These are phyloP conservation scores for Coprinopsis sp. DNA, from an alignment of 768 basidiomycete species.

Conservation along the genomic window DNA sequence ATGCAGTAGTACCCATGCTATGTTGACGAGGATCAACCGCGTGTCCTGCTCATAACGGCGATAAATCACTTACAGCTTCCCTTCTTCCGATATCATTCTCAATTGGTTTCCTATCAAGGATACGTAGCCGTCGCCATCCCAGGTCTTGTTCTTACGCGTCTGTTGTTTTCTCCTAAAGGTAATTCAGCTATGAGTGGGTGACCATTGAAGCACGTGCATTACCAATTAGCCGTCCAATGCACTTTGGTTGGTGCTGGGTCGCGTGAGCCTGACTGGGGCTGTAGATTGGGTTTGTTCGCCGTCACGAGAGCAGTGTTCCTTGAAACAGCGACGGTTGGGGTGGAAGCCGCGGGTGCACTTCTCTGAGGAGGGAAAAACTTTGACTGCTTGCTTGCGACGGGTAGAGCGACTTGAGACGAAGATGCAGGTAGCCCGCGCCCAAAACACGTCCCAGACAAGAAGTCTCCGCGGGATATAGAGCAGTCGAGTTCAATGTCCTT, in stretches of 20 bases:
- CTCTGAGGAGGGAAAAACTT: conserved; percentile 23
- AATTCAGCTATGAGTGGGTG: conserved; percentile 1
- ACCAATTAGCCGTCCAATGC: conserved; percentile 76
- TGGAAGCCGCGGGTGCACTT: neutral
- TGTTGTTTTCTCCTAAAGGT: conserved; percentile 64
- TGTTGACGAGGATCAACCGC: neutral
- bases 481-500: conserved; percentile 69
- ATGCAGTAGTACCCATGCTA: conserved; percentile 59
- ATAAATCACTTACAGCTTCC: conserved; percentile 56
- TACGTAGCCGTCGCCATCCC: conserved; percentile 78
- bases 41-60: neutral
- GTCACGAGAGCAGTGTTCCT: neutral
- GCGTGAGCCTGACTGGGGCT: conserved; percentile 3
- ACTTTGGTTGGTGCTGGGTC: conserved; percentile 17
- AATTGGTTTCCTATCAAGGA: conserved; percentile 47
- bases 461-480: conserved; percentile 48
- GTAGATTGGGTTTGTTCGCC: conserved; percentile 4
- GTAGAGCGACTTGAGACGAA: conserved; percentile 13
- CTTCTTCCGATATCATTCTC: conserved; percentile 63
- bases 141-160: conserved; percentile 75
- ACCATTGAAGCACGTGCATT: conserved; percentile 12
- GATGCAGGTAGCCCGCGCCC: conserved; percentile 23
- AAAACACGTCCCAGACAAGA: conserved; percentile 63
- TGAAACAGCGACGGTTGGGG: neutral
- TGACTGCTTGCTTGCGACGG: conserved; percentile 17